Percentiles rank a stretch among this genome's conserved stretches.
Conservation (phyloP, 2,329 filamentous ascomycete genomes). For the Clonostachys sp. region DNA sequence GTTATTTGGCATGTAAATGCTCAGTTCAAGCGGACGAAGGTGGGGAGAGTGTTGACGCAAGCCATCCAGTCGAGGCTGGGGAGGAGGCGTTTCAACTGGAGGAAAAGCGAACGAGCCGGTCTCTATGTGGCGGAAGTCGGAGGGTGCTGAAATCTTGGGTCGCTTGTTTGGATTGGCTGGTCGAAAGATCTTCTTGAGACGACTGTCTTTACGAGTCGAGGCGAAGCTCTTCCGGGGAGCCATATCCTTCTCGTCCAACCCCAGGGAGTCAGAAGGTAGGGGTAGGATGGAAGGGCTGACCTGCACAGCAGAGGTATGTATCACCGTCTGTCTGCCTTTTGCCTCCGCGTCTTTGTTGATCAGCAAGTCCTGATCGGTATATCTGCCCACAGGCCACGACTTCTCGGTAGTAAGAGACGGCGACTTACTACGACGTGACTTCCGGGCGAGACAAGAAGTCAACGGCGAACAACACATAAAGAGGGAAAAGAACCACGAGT, state of each 20-base stretch:
- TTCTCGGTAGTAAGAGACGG: slow-evolving; percentile 15
- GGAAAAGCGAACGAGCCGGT: slow-evolving; percentile 37
- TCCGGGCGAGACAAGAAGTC: slow-evolving; percentile 29
- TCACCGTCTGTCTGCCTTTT: neutral
- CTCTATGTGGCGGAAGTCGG: slow-evolving; percentile 55
- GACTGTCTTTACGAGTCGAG: slow-evolving; percentile 34
- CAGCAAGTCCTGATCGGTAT: slow-evolving; percentile 19
- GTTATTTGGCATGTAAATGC: slow-evolving; percentile 36
- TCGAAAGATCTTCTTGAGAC: slow-evolving; percentile 39
- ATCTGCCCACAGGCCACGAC: slow-evolving; percentile 15
- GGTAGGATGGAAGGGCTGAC: neutral
- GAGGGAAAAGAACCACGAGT: slow-evolving; percentile 17
- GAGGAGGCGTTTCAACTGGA: neutral
- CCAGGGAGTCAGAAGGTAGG: neutral
- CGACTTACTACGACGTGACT: slow-evolving; percentile 30
- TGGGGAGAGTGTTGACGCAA: slow-evolving; percentile 10
- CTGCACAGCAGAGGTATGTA: too few relatives aligned
- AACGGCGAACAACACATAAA: slow-evolving; percentile 38
- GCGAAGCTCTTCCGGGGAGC: slow-evolving; percentile 11
- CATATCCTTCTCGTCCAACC: neutral
- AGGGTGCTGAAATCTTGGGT: slow-evolving; percentile 53
- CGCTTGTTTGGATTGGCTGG: slow-evolving; percentile 41
- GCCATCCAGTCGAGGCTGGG: neutral
- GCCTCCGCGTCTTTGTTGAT: slow-evolving; percentile 17
- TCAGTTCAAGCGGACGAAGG: slow-evolving; percentile 53